Conservation (phyloP, 169 alveolate genomes). For the Cryptosporidium sp. region DNA sequence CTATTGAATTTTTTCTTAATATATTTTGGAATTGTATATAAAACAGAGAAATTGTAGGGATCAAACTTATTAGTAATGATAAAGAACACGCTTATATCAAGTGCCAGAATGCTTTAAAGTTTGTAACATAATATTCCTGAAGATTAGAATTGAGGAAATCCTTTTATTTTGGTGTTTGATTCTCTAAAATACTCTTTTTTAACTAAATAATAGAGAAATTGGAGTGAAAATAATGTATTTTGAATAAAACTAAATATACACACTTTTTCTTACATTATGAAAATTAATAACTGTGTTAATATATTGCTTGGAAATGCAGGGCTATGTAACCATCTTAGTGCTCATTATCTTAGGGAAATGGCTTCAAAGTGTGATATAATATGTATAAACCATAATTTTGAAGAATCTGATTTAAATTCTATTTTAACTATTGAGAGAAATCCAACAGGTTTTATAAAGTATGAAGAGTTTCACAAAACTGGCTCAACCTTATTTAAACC, state of each 20-base stretch:
- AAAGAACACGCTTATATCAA: too few relatives aligned
- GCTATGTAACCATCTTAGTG: not conserved
- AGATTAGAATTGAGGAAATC: not conserved
- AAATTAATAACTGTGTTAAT: slow-evolving; percentile 12
- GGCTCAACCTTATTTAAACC: not conserved
- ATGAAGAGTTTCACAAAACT: not conserved
- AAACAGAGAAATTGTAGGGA: not conserved
- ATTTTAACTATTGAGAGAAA: not conserved
- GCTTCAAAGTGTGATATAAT: slow-evolving; percentile 23
- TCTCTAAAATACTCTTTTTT: too few relatives aligned
- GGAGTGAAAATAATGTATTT: not conserved
- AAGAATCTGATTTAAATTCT: slow-evolving; percentile 1
- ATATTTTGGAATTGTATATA: not conserved
- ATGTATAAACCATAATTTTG: slow-evolving; percentile 21
- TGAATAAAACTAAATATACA: not conserved
- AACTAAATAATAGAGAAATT: not conserved
- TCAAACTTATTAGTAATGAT: not conserved
- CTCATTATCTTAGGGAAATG: slow-evolving; percentile 1
- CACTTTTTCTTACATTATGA: not conserved
- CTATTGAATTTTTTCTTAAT: too few relatives aligned
- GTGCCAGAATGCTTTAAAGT: not conserved
- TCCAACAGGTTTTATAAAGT: not conserved
- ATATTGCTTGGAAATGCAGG: slow-evolving; percentile 11
- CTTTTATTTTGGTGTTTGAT: not conserved
- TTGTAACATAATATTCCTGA: not conserved